Base-by-base conservation (phyloP, 2,329 filamentous ascomycete species). In the Clathrospora elynae region DNA sequence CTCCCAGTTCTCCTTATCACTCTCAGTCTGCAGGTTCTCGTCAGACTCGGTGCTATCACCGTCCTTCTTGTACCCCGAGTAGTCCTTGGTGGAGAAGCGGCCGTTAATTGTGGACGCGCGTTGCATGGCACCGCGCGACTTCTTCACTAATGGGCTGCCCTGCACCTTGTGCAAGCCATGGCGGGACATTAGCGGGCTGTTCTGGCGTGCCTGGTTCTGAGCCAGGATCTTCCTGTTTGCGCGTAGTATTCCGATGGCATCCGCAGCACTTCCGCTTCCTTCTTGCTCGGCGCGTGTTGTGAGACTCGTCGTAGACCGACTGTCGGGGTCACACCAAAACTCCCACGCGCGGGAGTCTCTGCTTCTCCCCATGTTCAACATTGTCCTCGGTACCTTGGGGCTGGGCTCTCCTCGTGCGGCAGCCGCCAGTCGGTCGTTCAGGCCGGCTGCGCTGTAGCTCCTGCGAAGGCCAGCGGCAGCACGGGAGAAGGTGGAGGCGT, bases 1-100 rank as follows among this genome's bases (percentile, higher is more conserved):
- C 26, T 79, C 71, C 82, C 90, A 95, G 64, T 97, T 97, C 73
- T 97, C 92, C 73, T 97, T 97, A 68, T 97, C 92, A 1, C 90
- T 96, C 61, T 96, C 91, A 34, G 83, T 67, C 72, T 81, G 81
- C 65, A 58, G 75, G 57, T 69, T 75, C 69, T 75, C 72, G 16
- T 78, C 73, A 24, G 71, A 70, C 55, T 76, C 74, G 49, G 62
- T 64, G 14, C 56, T 52, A 10, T 56, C 52, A 2, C 48, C 51
- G 26, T 48, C 45, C 31, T 59, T 59, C 28, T 61, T 52, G 33
- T 46, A 46, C 13, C 42, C 33, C 16, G 28, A 23, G 12, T 42
- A 55, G 22, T 58, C 50, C 11, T 61, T 64, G 14, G 55, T 58
- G 18, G 63, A 66, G n/a, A 71, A 55, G 17, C 65, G 63, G n/a